Evolutionary conservation across 1,284 basidiomycete species (phyloP).

Genomic region (Malassezia arunalokei): DNA sequence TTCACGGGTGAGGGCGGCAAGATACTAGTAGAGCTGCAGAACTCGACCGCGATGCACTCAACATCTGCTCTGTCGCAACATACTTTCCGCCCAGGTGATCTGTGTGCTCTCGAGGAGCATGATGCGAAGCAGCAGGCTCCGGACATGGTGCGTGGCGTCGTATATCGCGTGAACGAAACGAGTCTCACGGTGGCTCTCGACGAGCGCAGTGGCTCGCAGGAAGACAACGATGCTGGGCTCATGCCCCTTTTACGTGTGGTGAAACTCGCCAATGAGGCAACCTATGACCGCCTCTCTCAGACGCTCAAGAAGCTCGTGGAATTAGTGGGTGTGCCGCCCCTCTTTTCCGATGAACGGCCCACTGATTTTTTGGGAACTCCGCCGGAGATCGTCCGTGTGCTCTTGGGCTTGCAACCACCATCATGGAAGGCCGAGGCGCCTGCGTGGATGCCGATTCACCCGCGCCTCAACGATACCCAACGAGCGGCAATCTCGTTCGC

Average conservation of each 20-base stretch:
- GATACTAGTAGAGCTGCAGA: slow-evolving; percentile 75
- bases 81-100: slow-evolving; percentile 69
- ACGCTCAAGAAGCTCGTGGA: slow-evolving; percentile 23
- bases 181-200: slow-evolving; percentile 9
- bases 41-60: slow-evolving; percentile 66
- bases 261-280: slow-evolving; percentile 80
- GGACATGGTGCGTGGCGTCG: slow-evolving; percentile 8
- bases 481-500: slow-evolving; percentile 66
- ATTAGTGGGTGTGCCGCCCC: slow-evolving; percentile 7
- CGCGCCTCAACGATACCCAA: slow-evolving; percentile 68
- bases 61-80: slow-evolving; percentile 67
- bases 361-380: slow-evolving; percentile 1
- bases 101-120: slow-evolving; percentile 68
- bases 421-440: slow-evolving; percentile 23
- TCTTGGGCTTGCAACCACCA: slow-evolving; percentile 19
- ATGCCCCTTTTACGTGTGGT: slow-evolving; percentile 73
- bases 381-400: slow-evolving; percentile 28
- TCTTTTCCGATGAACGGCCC: background rate
- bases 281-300: slow-evolving; percentile 59
- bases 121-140: background rate
- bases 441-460: slow-evolving; percentile 57
- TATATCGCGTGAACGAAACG: slow-evolving; percentile 48
- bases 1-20: slow-evolving; percentile 78
- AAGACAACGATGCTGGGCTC: slow-evolving; percentile 48
- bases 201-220: background rate